Conservation (phyloP, 176 grass and related monocot genomes). For the maize (Zea mays) region Zm-B73-REFERENCE-NAM-5.0 NC_050102.1:156061001-156061500, state of each 20-base stretch:
- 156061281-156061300: slow-evolving; percentile 4
- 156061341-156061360: background rate
- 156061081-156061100: slow-evolving; percentile 8
- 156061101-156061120: slow-evolving; percentile 10
- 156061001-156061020: slow-evolving; percentile 15
- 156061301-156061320: slow-evolving; percentile 6
- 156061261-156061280: background rate
- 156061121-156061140: slow-evolving; percentile 8
- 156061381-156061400: slow-evolving; percentile 1
- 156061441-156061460: background rate
- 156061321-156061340: background rate
- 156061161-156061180: slow-evolving; percentile 12
- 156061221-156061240: background rate
- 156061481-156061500: background rate
- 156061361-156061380: background rate
- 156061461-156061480: background rate
- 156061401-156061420: background rate
- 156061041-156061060: background rate
- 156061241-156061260: background rate
- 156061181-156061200: background rate
- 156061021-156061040: slow-evolving; percentile 28
- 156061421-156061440: background rate
- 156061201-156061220: background rate
- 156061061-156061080: slow-evolving; percentile 5
- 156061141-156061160: background rate